phyloP scores from a whole-genome alignment of 805 yeast species.

The Zygosaccharomyces lentus region DNA sequence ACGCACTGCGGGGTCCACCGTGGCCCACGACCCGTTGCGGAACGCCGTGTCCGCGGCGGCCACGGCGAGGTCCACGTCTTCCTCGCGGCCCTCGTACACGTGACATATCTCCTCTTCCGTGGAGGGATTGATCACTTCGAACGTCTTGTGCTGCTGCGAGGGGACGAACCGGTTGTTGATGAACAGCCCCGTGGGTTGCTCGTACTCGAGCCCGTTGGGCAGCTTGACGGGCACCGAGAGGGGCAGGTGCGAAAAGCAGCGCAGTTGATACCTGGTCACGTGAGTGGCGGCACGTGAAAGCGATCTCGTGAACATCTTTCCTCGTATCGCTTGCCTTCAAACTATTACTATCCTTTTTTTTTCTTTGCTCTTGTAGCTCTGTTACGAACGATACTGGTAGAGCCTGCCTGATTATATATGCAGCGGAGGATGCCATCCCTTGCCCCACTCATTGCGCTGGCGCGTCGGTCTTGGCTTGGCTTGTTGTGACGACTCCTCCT shows the following conservation, averaged over 20 bases:
- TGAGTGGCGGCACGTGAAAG: constrained; percentile 9
- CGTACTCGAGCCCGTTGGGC: constrained; percentile 71
- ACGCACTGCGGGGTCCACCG: constrained; percentile 62
- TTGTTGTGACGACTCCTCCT: too few species aligned
- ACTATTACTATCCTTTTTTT: not conserved
- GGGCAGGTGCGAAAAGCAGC: constrained; percentile 38
- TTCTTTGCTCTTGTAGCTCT: too few species aligned
- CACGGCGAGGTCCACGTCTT: constrained; percentile 82
- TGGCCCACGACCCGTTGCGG: constrained; percentile 73
- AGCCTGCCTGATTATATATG: too few species aligned
- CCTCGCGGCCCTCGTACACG: constrained; percentile 70
- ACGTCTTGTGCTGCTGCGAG: constrained; percentile 54
- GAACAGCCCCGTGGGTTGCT: constrained; percentile 79
- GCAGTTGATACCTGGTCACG: constrained; percentile 14
- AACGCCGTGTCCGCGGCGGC: constrained; percentile 79
- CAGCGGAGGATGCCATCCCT: too few species aligned
- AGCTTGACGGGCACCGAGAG: constrained; percentile 48
- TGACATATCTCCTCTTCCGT: constrained; percentile 67
- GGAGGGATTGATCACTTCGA: constrained; percentile 62
- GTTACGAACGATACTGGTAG: not conserved
- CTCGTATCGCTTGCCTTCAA: too few species aligned
- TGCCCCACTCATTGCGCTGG: too few species aligned
- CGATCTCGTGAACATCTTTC: constrained; percentile 12
- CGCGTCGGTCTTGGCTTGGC: too few species aligned
- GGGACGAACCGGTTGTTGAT: constrained; percentile 73